phyloP scores from a whole-genome alignment of 805 yeast species.

The Lipomyces orientalis region DNA sequence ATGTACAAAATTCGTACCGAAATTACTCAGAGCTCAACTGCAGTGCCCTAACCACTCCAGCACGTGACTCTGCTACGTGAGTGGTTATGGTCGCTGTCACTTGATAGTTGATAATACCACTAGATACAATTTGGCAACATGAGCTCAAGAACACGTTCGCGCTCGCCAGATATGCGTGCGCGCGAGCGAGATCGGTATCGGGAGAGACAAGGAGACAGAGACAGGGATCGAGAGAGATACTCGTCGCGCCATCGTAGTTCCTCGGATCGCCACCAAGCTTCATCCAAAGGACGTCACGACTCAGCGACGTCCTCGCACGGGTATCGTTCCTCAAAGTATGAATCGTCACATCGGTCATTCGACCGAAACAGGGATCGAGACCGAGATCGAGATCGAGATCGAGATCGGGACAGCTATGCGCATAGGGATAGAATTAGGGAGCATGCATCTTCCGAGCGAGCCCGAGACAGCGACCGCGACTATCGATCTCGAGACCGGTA shows the following conservation, averaged over 20 bases:
- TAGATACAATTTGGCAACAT: not conserved
- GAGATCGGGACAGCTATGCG: not conserved
- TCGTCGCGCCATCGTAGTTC: not conserved
- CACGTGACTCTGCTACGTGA: too few species aligned
- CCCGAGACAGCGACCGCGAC: constrained; percentile 21
- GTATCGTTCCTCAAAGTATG: not conserved
- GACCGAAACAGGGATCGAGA: not conserved
- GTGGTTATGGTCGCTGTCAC: too few species aligned
- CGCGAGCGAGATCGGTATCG: constrained; percentile 7
- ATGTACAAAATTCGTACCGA: too few species aligned
- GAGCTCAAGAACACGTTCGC: not conserved
- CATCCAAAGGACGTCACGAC: not conserved
- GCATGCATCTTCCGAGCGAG: not conserved
- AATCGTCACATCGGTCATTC: not conserved
- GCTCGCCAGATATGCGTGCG: constrained; percentile 2
- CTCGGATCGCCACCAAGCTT: not conserved
- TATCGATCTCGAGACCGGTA: constrained; percentile 5
- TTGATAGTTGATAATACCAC: not conserved
- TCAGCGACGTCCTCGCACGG: not conserved
- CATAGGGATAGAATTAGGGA: not conserved
- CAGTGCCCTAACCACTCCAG: too few species aligned
- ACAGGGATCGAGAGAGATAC: not conserved
- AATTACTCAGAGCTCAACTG: too few species aligned
- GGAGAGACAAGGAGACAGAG: constrained; percentile 6
- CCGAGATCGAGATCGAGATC: constrained; percentile 4